Percentiles rank a stretch among this genome's conserved stretches.
Evolutionary conservation across 2,329 filamentous ascomycete species (phyloP).

Genomic region (Emmonsia crescens): DNA sequence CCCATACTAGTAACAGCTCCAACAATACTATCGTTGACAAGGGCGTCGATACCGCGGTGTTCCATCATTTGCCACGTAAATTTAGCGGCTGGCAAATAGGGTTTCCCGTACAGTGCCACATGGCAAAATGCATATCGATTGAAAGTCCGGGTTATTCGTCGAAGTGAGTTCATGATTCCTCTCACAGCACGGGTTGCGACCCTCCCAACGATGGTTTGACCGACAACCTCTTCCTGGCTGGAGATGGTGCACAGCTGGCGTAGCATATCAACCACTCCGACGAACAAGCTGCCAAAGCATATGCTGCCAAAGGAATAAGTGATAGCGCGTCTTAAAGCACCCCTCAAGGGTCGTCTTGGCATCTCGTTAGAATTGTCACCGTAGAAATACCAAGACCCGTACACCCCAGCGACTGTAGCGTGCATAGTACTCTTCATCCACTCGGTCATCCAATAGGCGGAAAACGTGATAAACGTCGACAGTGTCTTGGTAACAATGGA

Average conservation of each 20-base stretch:
- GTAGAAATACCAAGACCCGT: constrained; percentile 88
- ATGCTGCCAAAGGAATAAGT: constrained; percentile 93
- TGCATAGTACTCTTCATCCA: constrained; percentile 92
- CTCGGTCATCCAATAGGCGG: constrained; percentile 88
- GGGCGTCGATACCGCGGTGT: constrained; percentile 77
- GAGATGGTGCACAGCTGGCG: constrained; percentile 75
- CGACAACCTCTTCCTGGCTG: constrained; percentile 49
- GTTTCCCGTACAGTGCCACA: constrained; percentile 84
- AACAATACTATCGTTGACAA: constrained; percentile 80
- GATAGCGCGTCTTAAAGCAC: constrained; percentile 68
- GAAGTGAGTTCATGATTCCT: constrained; percentile 64
- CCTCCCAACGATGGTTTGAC: constrained; percentile 57
- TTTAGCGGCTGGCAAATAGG: constrained; percentile 77
- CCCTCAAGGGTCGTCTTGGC: constrained; percentile 67
- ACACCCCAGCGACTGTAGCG: constrained; percentile 75
- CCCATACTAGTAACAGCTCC: constrained; percentile 64
- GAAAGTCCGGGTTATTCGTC: constrained; percentile 80
- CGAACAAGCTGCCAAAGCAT: constrained; percentile 70
- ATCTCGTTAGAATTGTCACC: constrained; percentile 50
- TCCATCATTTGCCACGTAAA: constrained; percentile 88
- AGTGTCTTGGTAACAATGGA: constrained; percentile 70
- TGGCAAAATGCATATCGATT: constrained; percentile 91
- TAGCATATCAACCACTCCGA: constrained; percentile 77
- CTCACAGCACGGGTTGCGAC: constrained; percentile 64
- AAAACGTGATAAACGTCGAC: constrained; percentile 78